A percentile compares a stretch with the other conserved stretches of the same genome.
Evolutionary conservation across 805 yeast species (phyloP).

Genomic region (Wickerhamiella cacticola): DNA sequence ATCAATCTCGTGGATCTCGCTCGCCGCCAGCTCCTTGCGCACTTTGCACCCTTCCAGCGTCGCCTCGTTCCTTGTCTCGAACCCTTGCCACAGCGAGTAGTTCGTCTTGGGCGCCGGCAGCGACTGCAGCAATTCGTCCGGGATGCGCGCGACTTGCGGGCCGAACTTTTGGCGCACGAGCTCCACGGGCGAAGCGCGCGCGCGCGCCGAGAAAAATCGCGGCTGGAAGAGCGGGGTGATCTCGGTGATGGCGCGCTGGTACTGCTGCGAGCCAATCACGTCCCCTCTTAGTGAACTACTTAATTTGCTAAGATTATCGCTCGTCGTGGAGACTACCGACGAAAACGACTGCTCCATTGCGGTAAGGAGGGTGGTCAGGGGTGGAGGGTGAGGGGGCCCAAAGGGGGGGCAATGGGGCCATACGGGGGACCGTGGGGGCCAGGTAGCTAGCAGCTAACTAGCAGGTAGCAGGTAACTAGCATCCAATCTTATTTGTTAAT

Average conservation of each 20-base stretch:
- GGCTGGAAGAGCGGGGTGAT: constrained; percentile 34
- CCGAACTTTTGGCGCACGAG: constrained; percentile 26
- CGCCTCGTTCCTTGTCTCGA: constrained; percentile 36
- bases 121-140: constrained; percentile 48
- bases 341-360: constrained; percentile 25
- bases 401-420: neutral
- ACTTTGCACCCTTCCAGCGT: constrained; percentile 49
- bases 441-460: too few species aligned
- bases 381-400: neutral
- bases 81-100: constrained; percentile 58
- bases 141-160: constrained; percentile 35
- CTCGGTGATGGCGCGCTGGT: constrained; percentile 38
- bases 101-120: constrained; percentile 33
- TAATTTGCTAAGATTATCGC: constrained; percentile 29
- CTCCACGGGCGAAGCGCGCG: constrained; percentile 28
- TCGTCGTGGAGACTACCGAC: constrained; percentile 31
- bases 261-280: constrained; percentile 29
- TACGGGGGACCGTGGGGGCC: too few species aligned
- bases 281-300: constrained; percentile 29
- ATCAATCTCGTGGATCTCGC: constrained; percentile 56
- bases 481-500: too few species aligned
- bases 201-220: constrained; percentile 28
- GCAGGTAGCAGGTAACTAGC: too few species aligned
- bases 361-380: too few species aligned
- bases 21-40: constrained; percentile 50